Evolutionary conservation across 2,329 filamentous ascomycete genomes (phyloP), one percentile per base, ranked within the genome.

Genomic region (Penicillium frequentans): DNA sequence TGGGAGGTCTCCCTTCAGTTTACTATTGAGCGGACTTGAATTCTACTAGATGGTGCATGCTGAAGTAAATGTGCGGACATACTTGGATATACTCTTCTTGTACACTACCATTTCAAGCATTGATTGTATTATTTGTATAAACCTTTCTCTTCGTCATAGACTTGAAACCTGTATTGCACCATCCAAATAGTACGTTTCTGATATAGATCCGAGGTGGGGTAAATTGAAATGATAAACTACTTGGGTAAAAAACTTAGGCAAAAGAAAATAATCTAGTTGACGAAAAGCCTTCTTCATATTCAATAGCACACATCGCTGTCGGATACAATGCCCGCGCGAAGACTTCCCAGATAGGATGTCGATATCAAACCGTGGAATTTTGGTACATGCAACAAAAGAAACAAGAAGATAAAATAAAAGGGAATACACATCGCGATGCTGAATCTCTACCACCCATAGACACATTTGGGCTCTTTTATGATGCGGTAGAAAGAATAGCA

Each of bases 1-100:
- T 99, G 95, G 95, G 95, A 99, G 77, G 91, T 98, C 14, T 96
- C 90, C 47, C 82, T 96, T 52, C 91, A 98, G 77, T 86, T 91
- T 70, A 86, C 78, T 46, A 71, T 82, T 55, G 83, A 85, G 64
- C 77, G 74, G 37, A 21, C 55, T 31, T 63, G 54, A 49, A 24
- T 8, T 23, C 23, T 51, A 45, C 33, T 49, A 31, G 43, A 48
- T 37, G 35, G 45, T 50, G 10, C 21, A 23, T 31, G 33, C 47
- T 48, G 26, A 23, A 49, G 23, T 48, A 45, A 23, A 48, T 39
- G 14, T 49, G 49, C 9, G 24, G 21, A 48, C 43, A 23, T 21
- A 31, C 46, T 26, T 43, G 52, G 33, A 50, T 42, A 53, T 58
- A 54, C 47, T 44, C 42, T 14, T 44, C 45, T 11, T 62, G 58